These are phyloP conservation scores for Canavalia ensiformis DNA, from an alignment of 306 rosid species.

Conservation along the genomic window DNA sequence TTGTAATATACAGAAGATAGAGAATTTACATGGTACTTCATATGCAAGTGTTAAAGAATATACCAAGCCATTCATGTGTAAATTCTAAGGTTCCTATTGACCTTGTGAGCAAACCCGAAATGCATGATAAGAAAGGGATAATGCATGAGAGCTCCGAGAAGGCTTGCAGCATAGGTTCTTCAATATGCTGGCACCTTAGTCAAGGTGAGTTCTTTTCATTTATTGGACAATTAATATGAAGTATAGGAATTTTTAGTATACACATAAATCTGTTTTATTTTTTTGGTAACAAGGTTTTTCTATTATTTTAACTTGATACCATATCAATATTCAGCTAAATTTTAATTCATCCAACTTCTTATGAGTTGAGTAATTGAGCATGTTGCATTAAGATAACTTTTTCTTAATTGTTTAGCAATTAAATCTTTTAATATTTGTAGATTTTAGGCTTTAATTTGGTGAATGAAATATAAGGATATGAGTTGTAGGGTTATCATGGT, in stretches of 20 bases:
- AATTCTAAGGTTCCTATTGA: conserved; percentile 72
- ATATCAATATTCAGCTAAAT: neutral
- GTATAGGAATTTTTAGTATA: neutral
- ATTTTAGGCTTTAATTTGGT: conserved; percentile 28
- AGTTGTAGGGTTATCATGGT: conserved; percentile 86
- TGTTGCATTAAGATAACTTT: conserved; percentile 25
- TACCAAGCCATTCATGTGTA: conserved; percentile 79
- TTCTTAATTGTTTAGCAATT: conserved; percentile 18
- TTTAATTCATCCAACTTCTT: conserved; percentile 14
- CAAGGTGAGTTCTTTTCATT: conserved; percentile 66
- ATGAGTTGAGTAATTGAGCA: neutral
- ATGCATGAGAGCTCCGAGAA: conserved; percentile 93
- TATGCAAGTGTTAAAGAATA: conserved; percentile 69
- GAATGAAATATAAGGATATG: conserved; percentile 45
- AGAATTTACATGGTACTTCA: conserved; percentile 7
- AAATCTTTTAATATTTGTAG: conserved; percentile 13
- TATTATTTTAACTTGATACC: conserved; percentile 1
- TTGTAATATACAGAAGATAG: neutral
- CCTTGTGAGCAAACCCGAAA: conserved; percentile 75
- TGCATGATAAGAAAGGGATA: conserved; percentile 85
- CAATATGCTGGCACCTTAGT: conserved; percentile 91
- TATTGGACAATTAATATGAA: conserved; percentile 22
- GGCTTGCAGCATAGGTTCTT: conserved; percentile 97
- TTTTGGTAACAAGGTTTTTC: neutral
- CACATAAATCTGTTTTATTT: neutral